These are phyloP conservation scores for Phanerochaete sordida DNA, from an alignment of 768 basidiomycete species.

Conservation along the genomic window DNA sequence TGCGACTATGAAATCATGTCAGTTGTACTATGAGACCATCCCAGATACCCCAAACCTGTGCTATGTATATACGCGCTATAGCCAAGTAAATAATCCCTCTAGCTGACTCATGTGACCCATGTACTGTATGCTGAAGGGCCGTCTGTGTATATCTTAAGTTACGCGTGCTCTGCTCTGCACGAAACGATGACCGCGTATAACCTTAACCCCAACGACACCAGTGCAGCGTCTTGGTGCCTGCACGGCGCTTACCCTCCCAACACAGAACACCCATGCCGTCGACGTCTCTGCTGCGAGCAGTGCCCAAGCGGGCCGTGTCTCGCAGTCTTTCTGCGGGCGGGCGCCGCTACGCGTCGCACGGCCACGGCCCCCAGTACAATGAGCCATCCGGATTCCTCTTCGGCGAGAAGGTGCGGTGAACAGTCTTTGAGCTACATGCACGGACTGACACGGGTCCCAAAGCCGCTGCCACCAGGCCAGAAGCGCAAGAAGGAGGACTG, in stretches of 20 bases:
- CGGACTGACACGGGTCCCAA: neutral
- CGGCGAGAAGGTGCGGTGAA: conserved; percentile 76
- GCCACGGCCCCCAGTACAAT: conserved; percentile 80
- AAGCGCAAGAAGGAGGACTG: conserved; percentile 87
- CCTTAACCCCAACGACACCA: neutral
- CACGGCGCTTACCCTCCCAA: neutral
- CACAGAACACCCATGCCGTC: conserved; percentile 36
- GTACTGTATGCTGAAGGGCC: no score
- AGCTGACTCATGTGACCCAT: no score
- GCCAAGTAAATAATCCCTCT: no score
- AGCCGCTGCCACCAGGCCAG: conserved; percentile 78
- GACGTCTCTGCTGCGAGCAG: conserved; percentile 45
- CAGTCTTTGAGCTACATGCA: neutral
- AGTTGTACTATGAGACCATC: conserved; percentile 4
- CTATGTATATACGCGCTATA: no score
- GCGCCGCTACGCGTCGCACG: conserved; percentile 58
- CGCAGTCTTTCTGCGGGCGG: conserved; percentile 13
- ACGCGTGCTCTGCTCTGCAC: no score
- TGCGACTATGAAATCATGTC: conserved; percentile 40
- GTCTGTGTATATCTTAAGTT: no score
- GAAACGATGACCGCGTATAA: neutral
- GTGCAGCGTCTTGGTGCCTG: neutral
- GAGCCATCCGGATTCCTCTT: conserved; percentile 87
- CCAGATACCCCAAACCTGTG: no score
- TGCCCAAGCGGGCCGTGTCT: conserved; percentile 31